Percentiles rank a stretch among this genome's conserved stretches.
These are phyloP conservation scores for Protea cynaroides DNA, from an alignment of 164 flowering plant species.

Conservation along the genomic window DNA sequence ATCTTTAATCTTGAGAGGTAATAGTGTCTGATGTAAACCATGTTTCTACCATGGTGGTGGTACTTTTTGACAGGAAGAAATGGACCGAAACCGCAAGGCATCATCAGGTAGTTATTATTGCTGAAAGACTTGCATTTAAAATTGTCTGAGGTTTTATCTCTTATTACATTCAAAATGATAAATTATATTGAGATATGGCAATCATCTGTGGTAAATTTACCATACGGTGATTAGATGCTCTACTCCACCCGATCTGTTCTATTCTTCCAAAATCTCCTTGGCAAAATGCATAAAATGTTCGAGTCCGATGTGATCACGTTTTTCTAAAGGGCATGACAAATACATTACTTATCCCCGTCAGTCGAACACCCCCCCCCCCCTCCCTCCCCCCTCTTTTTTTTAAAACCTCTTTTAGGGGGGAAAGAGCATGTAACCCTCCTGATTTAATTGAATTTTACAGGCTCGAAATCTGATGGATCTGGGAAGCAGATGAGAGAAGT, in stretches of 20 bases:
- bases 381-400: too few species aligned
- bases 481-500: conserved; percentile 90
- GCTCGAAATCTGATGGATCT: conserved; percentile 58
- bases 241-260: too few species aligned
- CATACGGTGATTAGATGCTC: too few species aligned
- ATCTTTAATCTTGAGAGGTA: not conserved
- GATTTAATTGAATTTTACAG: conserved; percentile 22
- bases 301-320: not conserved
- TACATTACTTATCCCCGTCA: not conserved
- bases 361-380: too few species aligned
- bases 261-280: too few species aligned
- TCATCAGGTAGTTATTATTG: conserved; percentile 50
- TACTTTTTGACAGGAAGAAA: conserved; percentile 67
- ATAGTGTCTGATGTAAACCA: not conserved
- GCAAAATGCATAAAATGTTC: not conserved
- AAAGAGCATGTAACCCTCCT: not conserved
- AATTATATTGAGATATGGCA: not conserved
- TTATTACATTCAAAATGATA: too few species aligned
- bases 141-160: too few species aligned
- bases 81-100: conserved; percentile 77
- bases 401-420: not conserved
- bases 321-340: not conserved
- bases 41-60: not conserved
- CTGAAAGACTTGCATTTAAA: not conserved
- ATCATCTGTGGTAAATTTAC: too few species aligned